These are phyloP conservation scores for Inonotus obliquus DNA, from an alignment of 1,284 basidiomycete genomes.

Conservation along the genomic window DNA sequence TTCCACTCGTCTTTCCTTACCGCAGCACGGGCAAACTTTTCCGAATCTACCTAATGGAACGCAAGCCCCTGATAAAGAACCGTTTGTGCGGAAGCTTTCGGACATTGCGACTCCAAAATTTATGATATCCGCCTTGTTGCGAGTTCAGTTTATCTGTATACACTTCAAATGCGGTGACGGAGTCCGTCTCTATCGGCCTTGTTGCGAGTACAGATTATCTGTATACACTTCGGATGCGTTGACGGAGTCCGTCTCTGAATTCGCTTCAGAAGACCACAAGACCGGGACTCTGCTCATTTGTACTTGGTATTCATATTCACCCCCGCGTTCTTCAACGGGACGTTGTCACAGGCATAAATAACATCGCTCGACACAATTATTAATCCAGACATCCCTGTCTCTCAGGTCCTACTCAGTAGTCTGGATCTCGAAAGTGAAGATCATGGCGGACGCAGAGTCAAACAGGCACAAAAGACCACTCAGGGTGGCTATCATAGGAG, in stretches of 20 bases:
- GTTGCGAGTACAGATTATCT: too few species aligned
- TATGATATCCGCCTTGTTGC: too few species aligned
- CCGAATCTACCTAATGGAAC: not conserved
- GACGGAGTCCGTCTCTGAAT: too few species aligned
- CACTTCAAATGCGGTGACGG: too few species aligned
- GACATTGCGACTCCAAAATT: too few species aligned
- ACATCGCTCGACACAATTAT: not conserved
- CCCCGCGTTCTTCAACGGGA: not conserved
- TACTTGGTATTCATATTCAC: not conserved
- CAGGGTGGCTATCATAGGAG: slow-evolving; percentile 47
- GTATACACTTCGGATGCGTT: too few species aligned
- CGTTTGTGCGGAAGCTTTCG: too few species aligned
- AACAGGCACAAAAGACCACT: slow-evolving; percentile 34
- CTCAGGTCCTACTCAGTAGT: not conserved
- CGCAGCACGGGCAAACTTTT: too few species aligned
- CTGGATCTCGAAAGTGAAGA: not conserved
- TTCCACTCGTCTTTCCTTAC: too few species aligned
- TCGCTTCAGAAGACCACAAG: too few species aligned
- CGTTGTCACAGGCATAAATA: not conserved
- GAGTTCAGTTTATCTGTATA: too few species aligned
- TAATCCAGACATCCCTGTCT: not conserved
- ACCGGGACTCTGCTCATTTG: not conserved
- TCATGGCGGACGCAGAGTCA: not conserved
- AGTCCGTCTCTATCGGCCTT: too few species aligned
- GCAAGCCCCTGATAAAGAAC: not conserved